Base-by-base conservation (phyloP, 768 basidiomycete species). In the Pulveroboletus sp. region DNA sequence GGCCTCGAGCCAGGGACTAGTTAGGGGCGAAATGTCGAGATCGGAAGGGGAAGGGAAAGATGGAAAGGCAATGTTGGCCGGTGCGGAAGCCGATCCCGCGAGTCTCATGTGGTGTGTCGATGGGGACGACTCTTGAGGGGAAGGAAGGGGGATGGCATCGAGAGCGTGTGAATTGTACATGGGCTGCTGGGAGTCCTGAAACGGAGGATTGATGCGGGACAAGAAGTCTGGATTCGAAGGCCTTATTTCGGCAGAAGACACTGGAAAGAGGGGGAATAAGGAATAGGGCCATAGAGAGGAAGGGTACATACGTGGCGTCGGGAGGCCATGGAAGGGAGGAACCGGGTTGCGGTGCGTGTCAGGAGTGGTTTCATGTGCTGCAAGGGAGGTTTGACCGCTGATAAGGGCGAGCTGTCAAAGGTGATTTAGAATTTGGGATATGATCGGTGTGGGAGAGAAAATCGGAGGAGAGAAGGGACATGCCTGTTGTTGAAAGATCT, bases 401-500 rank as follows among this genome's bases (percentile, higher is more conserved):
- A 86, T 82, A 54, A 87, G 77, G 16, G 85, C 85, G 58, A 87
- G 83, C 85, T 85, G 58, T 45, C 50, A 50, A 51, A 24, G 45
- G 9, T 38, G 51, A 29, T 52, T 56, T 45, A 58, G 43, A 41
- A 51, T 50, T 50, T 30, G 36, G 30, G n/a, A 41, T 24, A 38
- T 47, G 43, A 54, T 53, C 46, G 45, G 12, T 47, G 26, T 2
- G 16, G 38, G 40, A 35, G 14, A 16, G 26, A 11, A 35, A 51
- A 50, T 45, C 40, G 34, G 46, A 27, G 9, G 31, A 24, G 22
- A 32, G 46, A 43, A 47, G 41, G 42, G 43, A 63, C 79, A 53
- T 49, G 86, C 91, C 83, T 93, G 91, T 63, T 93, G 90, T 61
- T 93, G 90, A 51, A 92, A 88, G 51, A 91, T 87, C 73, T 90